Percentiles rank a stretch among this genome's conserved stretches.
Evolutionary conservation across 163 green algal species (phyloP).

Genomic region (Scenedesmus sp.): DNA sequence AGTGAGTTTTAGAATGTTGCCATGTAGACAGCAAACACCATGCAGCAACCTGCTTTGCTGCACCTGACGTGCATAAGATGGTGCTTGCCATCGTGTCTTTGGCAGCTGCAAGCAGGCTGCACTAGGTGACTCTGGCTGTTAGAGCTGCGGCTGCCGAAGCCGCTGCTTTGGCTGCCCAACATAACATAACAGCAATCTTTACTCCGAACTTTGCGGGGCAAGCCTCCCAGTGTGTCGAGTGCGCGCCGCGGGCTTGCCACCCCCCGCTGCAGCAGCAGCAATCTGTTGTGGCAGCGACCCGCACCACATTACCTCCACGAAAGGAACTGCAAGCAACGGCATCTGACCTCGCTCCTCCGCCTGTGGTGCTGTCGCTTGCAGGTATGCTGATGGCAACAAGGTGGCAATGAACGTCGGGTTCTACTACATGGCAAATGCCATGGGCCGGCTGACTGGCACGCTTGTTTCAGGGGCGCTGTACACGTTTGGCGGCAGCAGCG

Average conservation of each 20-base stretch:
- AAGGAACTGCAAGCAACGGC: not conserved
- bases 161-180: no score
- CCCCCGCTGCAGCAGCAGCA: no score
- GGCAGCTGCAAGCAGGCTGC: no score
- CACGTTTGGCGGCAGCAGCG: conserved; percentile 71
- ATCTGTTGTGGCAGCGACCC: no score
- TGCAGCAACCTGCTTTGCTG: not conserved
- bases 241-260: no score
- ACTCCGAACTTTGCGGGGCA: no score
- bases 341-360: not conserved
- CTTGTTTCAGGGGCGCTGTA: conserved; percentile 85
- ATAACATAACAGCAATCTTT: no score
- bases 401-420: conserved; percentile 88
- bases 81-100: no score
- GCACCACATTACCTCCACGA: no score
- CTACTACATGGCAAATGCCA: conserved; percentile 91
- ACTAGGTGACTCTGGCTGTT: no score
- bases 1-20: not conserved
- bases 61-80: not conserved
- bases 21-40: not conserved
- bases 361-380: conserved; percentile 2
- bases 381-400: conserved; percentile 87
- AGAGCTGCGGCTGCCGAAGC: no score
- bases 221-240: no score
- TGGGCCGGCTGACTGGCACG: conserved; percentile 83